Percentiles rank a stretch among this genome's conserved stretches.
Evolutionary conservation across 805 yeast species (phyloP).

Genomic region (Starmerella floricola): DNA sequence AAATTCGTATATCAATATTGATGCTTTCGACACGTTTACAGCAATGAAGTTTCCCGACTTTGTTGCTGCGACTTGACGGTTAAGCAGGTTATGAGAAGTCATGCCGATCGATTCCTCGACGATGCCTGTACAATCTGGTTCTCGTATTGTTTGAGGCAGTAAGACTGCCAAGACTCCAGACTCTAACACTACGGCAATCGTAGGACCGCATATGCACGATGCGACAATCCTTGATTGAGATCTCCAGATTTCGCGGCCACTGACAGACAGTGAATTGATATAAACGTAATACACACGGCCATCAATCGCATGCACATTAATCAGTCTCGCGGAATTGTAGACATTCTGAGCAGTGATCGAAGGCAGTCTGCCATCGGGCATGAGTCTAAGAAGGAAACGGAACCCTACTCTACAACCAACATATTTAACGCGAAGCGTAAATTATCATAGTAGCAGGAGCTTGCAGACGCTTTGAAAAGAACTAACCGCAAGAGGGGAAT

Average conservation of each 20-base stretch:
- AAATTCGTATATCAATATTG: neutral
- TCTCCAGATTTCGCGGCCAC: neutral
- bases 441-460: too few species aligned
- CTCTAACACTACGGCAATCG: slow-evolving; percentile 2
- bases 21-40: neutral
- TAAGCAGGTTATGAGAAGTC: neutral
- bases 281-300: slow-evolving; percentile 1
- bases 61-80: neutral
- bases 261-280: slow-evolving; percentile 1
- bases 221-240: neutral
- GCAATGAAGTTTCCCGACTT: neutral
- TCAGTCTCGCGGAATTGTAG: neutral
- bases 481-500: too few species aligned
- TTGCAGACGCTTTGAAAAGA: too few species aligned
- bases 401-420: too few species aligned
- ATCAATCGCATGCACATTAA: slow-evolving; percentile 3
- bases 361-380: neutral
- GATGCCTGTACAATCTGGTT: neutral
- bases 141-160: neutral
- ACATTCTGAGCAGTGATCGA: neutral
- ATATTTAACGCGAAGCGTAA: too few species aligned
- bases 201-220: slow-evolving; percentile 3
- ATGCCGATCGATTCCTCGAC: neutral
- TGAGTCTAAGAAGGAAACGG: neutral
- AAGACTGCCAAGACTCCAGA: slow-evolving; percentile 1